Percentiles rank a stretch among this genome's conserved stretches.
Evolutionary conservation across 1,284 basidiomycete genomes (phyloP).

Genomic region (Trichosporon inkin): DNA sequence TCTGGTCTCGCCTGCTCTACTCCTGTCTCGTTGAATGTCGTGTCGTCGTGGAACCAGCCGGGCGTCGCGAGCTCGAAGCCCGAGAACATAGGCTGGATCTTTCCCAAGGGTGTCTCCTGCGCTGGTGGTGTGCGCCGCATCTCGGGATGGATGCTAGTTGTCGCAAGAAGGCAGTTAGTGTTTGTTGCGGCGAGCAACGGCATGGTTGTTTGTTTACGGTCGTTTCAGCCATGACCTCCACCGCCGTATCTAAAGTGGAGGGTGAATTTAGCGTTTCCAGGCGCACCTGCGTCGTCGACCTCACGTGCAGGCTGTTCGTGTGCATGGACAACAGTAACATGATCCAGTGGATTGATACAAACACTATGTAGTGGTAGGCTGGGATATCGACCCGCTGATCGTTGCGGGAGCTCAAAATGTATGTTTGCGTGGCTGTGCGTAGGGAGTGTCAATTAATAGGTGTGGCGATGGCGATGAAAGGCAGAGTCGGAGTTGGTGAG

Average conservation of each 20-base stretch:
- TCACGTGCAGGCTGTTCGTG: not conserved
- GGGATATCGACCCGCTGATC: not conserved
- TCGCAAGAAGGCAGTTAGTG: not conserved
- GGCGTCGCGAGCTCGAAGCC: constrained; percentile 18
- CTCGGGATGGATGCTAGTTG: not conserved
- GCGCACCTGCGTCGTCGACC: not conserved
- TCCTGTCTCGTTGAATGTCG: not conserved
- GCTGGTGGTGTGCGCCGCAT: not conserved
- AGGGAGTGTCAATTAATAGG: too few species aligned
- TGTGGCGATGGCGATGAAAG: too few species aligned
- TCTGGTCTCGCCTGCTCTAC: not conserved
- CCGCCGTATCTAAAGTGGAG: not conserved
- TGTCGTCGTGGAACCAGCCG: constrained; percentile 6
- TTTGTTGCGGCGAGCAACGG: not conserved
- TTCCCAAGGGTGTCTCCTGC: constrained; percentile 17
- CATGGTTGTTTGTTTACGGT: constrained; percentile 3
- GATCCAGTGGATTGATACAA: constrained; percentile 6
- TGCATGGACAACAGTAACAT: constrained; percentile 6
- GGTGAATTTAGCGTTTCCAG: not conserved
- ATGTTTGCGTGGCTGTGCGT: too few species aligned
- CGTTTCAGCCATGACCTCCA: not conserved
- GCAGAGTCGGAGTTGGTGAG: too few species aligned
- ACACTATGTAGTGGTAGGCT: constrained; percentile 4
- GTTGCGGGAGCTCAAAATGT: not conserved
- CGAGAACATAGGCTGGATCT: constrained; percentile 17